Evolutionary conservation across 148 eudicot genomes (phyloP).

Genomic region (Chenopodium suecicum): DNA sequence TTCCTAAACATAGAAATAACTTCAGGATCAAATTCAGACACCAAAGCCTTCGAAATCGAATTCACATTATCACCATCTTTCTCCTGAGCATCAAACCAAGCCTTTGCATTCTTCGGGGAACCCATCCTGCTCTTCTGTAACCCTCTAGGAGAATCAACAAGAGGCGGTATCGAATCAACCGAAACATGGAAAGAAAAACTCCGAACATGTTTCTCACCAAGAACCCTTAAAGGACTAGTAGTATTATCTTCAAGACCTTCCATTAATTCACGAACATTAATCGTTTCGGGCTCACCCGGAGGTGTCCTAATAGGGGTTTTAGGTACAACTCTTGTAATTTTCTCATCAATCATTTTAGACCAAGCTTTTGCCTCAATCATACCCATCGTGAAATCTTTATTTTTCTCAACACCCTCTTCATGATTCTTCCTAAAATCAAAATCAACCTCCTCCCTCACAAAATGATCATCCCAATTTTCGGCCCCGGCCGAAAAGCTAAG

Average conservation of each 20-base stretch:
- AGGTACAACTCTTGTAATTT: conserved; percentile 41
- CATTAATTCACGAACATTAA: conserved; percentile 80
- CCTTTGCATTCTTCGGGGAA: conserved; percentile 1
- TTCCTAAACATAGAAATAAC: conserved; percentile 60
- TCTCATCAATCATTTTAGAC: conserved; percentile 80
- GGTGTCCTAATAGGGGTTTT: conserved; percentile 68
- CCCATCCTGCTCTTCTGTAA: not conserved
- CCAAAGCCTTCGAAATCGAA: conserved; percentile 32
- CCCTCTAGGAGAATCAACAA: conserved; percentile 31
- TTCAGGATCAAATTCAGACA: conserved; percentile 62
- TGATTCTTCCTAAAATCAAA: not conserved
- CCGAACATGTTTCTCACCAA: conserved; percentile 35
- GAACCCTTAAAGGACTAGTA: conserved; percentile 44
- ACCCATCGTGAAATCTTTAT: conserved; percentile 51
- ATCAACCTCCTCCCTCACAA: not conserved
- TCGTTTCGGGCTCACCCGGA: conserved; percentile 86
- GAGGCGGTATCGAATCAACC: conserved; percentile 21
- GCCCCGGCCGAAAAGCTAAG: not conserved
- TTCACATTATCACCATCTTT: conserved; percentile 19
- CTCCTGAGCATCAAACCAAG: conserved; percentile 33
- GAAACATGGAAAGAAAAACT: conserved; percentile 66
- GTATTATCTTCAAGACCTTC: conserved; percentile 71
- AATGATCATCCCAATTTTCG: conserved; percentile 6
- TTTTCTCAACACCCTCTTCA: conserved; percentile 20
- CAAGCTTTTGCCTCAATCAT: conserved; percentile 82